Conservation (phyloP, 495 filamentous ascomycete genomes). For the Saxophila tyrrhenica region DNA sequence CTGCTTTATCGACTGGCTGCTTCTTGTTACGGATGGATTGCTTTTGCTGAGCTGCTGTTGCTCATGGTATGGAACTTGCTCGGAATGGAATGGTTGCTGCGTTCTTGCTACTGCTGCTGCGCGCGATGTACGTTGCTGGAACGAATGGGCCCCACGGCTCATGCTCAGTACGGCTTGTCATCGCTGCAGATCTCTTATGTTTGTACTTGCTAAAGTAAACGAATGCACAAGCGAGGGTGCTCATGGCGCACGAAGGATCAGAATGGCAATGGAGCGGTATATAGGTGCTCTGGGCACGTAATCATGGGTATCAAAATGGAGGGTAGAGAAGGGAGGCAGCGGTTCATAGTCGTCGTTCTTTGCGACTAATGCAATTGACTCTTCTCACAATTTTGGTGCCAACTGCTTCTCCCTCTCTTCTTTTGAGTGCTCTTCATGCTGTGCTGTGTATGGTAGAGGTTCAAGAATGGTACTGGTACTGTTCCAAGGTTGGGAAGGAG, state of each 20-base stretch:
- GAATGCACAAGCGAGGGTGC: too few relatives aligned
- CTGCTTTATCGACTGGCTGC: not conserved
- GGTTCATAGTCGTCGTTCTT: not conserved
- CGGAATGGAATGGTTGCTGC: not conserved
- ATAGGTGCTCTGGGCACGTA: too few relatives aligned
- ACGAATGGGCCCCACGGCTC: not conserved
- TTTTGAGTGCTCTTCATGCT: not conserved
- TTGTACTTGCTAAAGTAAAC: too few relatives aligned
- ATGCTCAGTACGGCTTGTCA: not conserved
- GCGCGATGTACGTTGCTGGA: not conserved
- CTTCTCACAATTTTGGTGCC: not conserved
- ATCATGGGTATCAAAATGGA: not conserved
- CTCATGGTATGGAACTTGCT: too few relatives aligned
- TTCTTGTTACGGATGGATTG: not conserved
- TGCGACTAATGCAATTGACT: not conserved
- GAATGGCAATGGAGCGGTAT: too few relatives aligned
- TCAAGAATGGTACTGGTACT: not conserved
- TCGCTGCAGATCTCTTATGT: not conserved
- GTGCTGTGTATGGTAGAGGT: not conserved
- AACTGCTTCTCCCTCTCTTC: not conserved
- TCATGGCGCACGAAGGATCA: too few relatives aligned
- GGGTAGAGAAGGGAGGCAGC: slow-evolving; percentile 1
- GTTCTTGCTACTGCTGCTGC: not conserved
- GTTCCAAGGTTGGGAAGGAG: too few relatives aligned
- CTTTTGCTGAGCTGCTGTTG: not conserved